phyloP scores from a whole-genome alignment of 179 eudicot genomes.

The Carnegiea gigantea region DNA sequence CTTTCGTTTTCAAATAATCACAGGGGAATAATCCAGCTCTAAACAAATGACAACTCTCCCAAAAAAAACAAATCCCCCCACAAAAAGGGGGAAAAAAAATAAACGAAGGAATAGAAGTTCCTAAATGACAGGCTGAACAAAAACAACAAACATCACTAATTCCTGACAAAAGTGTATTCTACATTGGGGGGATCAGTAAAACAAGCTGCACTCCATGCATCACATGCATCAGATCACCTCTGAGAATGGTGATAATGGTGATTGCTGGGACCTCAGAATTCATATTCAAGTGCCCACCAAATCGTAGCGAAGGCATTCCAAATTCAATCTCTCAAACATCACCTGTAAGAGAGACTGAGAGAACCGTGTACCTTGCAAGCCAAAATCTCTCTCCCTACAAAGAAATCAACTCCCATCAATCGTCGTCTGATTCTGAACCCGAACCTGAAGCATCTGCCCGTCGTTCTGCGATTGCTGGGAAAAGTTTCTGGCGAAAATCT shows the following conservation, averaged over 20 bases:
- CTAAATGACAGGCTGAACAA: slow-evolving; percentile 20
- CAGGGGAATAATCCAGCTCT: slow-evolving; percentile 6
- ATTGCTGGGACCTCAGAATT: neutral
- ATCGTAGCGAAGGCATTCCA: neutral
- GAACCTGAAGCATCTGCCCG: slow-evolving; percentile 46
- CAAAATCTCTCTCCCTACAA: slow-evolving; percentile 19
- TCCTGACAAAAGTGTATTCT: slow-evolving; percentile 9
- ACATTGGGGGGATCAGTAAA: slow-evolving; percentile 1
- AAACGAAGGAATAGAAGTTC: neutral
- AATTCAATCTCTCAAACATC: neutral
- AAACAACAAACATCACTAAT: neutral
- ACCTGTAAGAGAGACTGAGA: neutral
- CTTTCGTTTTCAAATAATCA: neutral
- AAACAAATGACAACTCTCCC: neutral
- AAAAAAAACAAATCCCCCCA: too few relatives aligned
- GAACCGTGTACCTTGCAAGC: neutral
- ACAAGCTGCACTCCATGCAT: slow-evolving; percentile 3
- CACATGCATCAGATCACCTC: neutral
- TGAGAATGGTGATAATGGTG: neutral
- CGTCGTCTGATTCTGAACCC: slow-evolving; percentile 33
- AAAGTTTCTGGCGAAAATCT: slow-evolving; percentile 60
- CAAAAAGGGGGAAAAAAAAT: slow-evolving; percentile 5
- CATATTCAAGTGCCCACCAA: neutral
- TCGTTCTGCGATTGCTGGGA: slow-evolving; percentile 69
- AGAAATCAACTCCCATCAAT: slow-evolving; percentile 20